Percentiles rank a stretch among this genome's conserved stretches.
These are phyloP conservation scores for Epithemia pelagica DNA, from an alignment of 108 stramenopile genomes.

Conservation along the genomic window DNA sequence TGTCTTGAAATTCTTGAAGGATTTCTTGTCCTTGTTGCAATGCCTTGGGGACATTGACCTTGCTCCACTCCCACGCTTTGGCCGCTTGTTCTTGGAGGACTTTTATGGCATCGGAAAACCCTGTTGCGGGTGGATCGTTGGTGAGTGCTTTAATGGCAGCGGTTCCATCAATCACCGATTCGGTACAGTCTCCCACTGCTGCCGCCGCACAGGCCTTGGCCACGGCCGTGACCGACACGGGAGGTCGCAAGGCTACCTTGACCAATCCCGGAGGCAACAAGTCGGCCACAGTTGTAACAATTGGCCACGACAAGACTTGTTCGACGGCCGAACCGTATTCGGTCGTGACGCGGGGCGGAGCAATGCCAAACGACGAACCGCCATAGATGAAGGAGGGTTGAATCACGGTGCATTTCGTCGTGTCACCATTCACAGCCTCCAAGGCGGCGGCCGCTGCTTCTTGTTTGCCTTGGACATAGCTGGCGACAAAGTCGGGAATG, in stretches of 20 bases:
- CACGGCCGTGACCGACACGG: conserved; percentile 63
- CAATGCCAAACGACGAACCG: conserved; percentile 51
- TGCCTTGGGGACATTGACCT: no score
- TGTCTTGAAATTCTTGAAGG: no score
- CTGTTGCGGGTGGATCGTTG: no score
- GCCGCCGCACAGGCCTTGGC: conserved; percentile 51
- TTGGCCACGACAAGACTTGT: conserved; percentile 39
- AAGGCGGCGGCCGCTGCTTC: conserved; percentile 34
- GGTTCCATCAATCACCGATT: conserved; percentile 15
- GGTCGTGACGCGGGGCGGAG: conserved; percentile 63
- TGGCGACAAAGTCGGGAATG: conserved; percentile 47
- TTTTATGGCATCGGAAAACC: no score
- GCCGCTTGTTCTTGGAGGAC: no score
- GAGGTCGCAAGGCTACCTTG: conserved; percentile 68
- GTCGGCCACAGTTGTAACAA: conserved; percentile 38
- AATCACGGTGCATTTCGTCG: conserved; percentile 24
- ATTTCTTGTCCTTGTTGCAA: no score
- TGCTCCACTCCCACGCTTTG: no score
- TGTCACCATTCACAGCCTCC: conserved; percentile 14
- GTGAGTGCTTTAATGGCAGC: conserved; percentile 26
- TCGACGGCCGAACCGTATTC: conserved; percentile 63
- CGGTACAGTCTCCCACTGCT: conserved; percentile 41
- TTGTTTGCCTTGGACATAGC: conserved; percentile 59
- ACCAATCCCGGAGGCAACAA: conserved; percentile 52
- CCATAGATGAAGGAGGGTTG: conserved; percentile 73